phyloP scores from a whole-genome alignment of 2,329 filamentous ascomycete genomes.

The Apiospora aurea region DNA sequence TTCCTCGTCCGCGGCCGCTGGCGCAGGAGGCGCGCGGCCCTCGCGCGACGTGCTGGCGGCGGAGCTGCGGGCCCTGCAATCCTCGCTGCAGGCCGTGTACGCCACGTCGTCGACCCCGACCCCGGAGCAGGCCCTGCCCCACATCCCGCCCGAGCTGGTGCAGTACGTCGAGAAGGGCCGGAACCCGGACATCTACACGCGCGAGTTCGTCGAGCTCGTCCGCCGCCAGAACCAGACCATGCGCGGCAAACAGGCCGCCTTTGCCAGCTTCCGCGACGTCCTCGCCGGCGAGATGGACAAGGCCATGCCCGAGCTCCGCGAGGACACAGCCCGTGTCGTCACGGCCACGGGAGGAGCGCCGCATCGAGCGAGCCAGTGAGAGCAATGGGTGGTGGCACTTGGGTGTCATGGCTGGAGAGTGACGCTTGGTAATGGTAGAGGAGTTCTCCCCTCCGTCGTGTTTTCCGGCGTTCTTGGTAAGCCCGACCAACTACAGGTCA shows the following conservation, averaged over 20 bases:
- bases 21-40: slow-evolving; percentile 39
- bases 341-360: slow-evolving; percentile 50
- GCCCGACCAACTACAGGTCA: not conserved
- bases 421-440: too few species aligned
- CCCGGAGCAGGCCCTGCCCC: slow-evolving; percentile 48
- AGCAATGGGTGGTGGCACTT: not conserved
- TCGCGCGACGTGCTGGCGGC: slow-evolving; percentile 63
- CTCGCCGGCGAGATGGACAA: slow-evolving; percentile 64
- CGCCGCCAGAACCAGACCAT: slow-evolving; percentile 71
- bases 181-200: slow-evolving; percentile 77
- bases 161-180: slow-evolving; percentile 75
- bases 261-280: slow-evolving; percentile 66
- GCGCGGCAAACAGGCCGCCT: slow-evolving; percentile 69
- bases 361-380: not conserved
- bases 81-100: slow-evolving; percentile 50
- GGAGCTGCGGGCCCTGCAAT: slow-evolving; percentile 55
- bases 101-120: slow-evolving; percentile 48
- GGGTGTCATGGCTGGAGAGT: not conserved
- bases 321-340: slow-evolving; percentile 60
- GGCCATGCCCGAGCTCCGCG: slow-evolving; percentile 65
- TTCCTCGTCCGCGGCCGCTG: slow-evolving; percentile 18
- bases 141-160: slow-evolving; percentile 67
- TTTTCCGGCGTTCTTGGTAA: slow-evolving; percentile 1
- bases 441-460: not conserved
- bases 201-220: slow-evolving; percentile 75